Evolutionary conservation across 2,329 filamentous ascomycete species (phyloP).

Genomic region (Ceratocystis eucalypticola): DNA sequence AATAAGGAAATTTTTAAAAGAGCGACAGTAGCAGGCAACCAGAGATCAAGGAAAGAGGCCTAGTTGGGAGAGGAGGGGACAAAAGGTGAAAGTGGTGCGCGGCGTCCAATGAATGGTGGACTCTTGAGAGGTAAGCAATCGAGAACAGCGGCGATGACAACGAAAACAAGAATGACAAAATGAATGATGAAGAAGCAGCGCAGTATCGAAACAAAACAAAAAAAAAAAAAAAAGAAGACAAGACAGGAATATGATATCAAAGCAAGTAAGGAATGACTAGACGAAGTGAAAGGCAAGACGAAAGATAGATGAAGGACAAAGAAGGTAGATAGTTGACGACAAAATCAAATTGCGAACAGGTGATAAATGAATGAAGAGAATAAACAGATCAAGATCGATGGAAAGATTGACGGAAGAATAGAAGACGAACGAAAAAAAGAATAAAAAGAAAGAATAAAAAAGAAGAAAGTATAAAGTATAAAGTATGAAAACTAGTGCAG

Average conservation of each 20-base stretch:
- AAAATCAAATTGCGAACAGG: neutral
- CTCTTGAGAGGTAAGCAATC: neutral
- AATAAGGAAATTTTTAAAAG: too few species aligned
- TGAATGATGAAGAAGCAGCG: neutral
- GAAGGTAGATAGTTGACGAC: constrained; percentile 5
- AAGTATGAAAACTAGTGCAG: neutral
- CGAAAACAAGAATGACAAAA: neutral
- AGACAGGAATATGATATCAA: neutral
- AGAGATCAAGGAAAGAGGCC: too few species aligned
- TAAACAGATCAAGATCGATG: too few species aligned
- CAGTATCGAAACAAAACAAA: neutral
- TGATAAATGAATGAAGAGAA: too few species aligned
- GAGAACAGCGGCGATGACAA: neutral
- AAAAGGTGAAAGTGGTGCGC: neutral
- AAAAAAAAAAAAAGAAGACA: neutral
- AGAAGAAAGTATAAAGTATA: neutral
- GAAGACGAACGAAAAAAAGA: neutral
- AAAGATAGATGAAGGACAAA: neutral
- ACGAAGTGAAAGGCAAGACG: neutral
- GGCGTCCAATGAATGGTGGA: neutral
- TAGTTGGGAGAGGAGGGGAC: too few species aligned
- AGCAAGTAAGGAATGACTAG: constrained; percentile 4
- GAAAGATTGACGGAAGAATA: neutral
- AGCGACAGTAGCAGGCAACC: too few species aligned
- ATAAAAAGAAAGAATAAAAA: neutral